These are phyloP conservation scores for Hysterium pulicare DNA, from an alignment of 2,329 filamentous ascomycete genomes.

Conservation along the genomic window DNA sequence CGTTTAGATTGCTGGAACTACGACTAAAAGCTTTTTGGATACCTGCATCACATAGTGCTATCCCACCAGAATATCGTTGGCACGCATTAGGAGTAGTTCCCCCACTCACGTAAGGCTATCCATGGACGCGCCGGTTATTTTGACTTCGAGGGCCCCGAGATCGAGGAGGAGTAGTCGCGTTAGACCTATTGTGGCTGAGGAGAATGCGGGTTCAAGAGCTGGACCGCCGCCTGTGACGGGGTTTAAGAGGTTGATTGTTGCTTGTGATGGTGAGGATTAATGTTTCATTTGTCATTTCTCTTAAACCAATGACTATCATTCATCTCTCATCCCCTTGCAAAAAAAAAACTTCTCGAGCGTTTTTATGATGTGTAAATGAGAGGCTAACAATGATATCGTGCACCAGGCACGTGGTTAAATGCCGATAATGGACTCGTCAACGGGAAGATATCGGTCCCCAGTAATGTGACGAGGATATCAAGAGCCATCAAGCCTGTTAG, in stretches of 20 bases:
- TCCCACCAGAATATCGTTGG: too few relatives aligned
- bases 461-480: constrained; percentile 49
- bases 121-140: neutral
- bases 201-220: neutral
- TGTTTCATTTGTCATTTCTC: neutral
- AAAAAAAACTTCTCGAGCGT: too few relatives aligned
- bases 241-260: constrained; percentile 38
- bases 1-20: neutral
- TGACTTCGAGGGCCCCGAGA: neutral
- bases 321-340: too few relatives aligned
- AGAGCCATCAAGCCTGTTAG: constrained; percentile 49
- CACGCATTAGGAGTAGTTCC: too few relatives aligned
- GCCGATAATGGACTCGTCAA: constrained; percentile 46
- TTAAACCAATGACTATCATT: too few relatives aligned
- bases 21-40: too few relatives aligned
- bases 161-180: neutral
- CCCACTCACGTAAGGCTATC: too few relatives aligned
- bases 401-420: constrained; percentile 46
- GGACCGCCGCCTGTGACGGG: constrained; percentile 2
- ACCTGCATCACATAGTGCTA: too few relatives aligned
- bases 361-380: too few relatives aligned
- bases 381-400: neutral
- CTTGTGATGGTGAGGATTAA: constrained; percentile 32
- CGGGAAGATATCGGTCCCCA: constrained; percentile 43
- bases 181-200: neutral